These are phyloP conservation scores for Ambrosiella xylebori DNA, from an alignment of 2,329 filamentous ascomycete genomes.

Conservation along the genomic window DNA sequence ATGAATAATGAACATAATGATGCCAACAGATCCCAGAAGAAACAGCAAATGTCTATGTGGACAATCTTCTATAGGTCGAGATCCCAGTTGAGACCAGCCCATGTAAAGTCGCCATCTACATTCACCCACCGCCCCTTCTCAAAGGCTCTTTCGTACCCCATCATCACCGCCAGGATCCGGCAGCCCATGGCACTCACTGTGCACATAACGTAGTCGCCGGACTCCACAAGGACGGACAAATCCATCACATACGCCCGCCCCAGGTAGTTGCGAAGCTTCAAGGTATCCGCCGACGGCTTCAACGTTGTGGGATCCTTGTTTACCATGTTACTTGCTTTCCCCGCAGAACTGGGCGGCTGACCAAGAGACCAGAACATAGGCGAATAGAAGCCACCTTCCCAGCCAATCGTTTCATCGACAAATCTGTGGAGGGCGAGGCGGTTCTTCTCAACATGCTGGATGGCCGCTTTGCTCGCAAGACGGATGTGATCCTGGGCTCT, in stretches of 20 bases:
- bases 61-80: slow-evolving; percentile 3
- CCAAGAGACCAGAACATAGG: slow-evolving; percentile 70
- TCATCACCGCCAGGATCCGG: slow-evolving; percentile 63
- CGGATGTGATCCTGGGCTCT: slow-evolving; percentile 62
- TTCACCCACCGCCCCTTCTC: slow-evolving; percentile 51
- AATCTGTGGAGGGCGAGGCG: slow-evolving; percentile 42
- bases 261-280: slow-evolving; percentile 54
- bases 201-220: slow-evolving; percentile 57
- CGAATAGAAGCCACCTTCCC: slow-evolving; percentile 76
- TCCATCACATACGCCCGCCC: slow-evolving; percentile 72
- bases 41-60: not conserved
- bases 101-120: slow-evolving; percentile 54
- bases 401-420: slow-evolving; percentile 61
- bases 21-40: not conserved
- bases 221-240: slow-evolving; percentile 51
- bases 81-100: slow-evolving; percentile 31
- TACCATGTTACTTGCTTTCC: slow-evolving; percentile 21
- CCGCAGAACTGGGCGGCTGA: slow-evolving; percentile 23
- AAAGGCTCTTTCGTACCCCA: slow-evolving; percentile 62
- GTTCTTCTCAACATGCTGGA: slow-evolving; percentile 25
- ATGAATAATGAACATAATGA: not conserved
- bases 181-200: slow-evolving; percentile 58
- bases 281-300: slow-evolving; percentile 33
- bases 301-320: slow-evolving; percentile 20
- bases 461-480: slow-evolving; percentile 46